These are phyloP conservation scores for Rhytidiadelphus loreus DNA, from an alignment of 225 moss, liverwort and hornwort genomes.

Conservation along the genomic window DNA sequence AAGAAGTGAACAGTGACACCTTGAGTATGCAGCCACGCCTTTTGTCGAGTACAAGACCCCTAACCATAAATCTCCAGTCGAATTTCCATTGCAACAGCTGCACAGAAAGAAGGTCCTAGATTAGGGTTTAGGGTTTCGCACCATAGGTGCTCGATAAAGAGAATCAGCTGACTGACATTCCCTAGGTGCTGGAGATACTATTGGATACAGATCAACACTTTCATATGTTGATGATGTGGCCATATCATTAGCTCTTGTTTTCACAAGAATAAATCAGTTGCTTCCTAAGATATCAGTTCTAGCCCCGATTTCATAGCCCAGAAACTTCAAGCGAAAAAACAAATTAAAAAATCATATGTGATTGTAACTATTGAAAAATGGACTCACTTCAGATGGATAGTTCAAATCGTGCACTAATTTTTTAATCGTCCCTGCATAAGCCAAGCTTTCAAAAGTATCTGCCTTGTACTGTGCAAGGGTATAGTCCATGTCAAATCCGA, in stretches of 20 bases:
- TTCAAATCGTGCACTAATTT: conserved; percentile 75
- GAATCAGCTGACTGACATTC: neutral
- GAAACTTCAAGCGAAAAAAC: neutral
- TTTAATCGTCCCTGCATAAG: conserved; percentile 71
- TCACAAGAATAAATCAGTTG: neutral
- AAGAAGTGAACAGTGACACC: conserved; percentile 10
- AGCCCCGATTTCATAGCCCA: neutral
- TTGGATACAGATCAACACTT: neutral
- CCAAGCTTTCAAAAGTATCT: conserved; percentile 86
- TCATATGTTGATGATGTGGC: neutral
- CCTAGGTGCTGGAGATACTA: neutral
- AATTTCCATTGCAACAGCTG: conserved; percentile 92
- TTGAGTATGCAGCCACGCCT: conserved; percentile 88
- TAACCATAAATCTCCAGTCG: conserved; percentile 96
- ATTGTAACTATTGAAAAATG: neutral
- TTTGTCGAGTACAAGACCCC: conserved; percentile 92
- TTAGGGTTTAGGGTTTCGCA: neutral
- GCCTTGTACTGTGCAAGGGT: conserved; percentile 92
- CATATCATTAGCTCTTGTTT: neutral
- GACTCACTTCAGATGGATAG: conserved; percentile 69
- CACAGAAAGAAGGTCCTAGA: neutral
- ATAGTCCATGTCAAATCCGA: conserved; percentile 99
- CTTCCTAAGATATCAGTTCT: neutral
- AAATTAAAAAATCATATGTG: neutral
- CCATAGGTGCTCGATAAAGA: neutral